Evolutionary conservation across 2,329 filamentous ascomycete genomes (phyloP).

Genomic region (Thermothelomyces thermophilus): DNA sequence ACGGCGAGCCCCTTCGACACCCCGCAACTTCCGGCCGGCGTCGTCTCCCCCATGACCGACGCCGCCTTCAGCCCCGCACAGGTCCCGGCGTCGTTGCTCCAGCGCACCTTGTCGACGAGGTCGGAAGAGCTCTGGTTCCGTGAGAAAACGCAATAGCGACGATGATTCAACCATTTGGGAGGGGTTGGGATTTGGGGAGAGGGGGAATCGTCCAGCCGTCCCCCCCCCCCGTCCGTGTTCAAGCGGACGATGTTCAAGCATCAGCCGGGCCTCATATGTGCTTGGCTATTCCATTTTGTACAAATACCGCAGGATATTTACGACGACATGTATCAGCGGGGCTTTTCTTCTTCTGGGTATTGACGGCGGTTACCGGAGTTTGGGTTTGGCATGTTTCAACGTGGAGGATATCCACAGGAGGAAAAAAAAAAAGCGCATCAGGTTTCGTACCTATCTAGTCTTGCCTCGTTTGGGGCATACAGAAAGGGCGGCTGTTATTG

Average conservation of each 20-base stretch:
- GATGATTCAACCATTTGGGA: background rate
- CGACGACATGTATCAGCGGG: background rate
- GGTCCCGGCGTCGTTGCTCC: conserved; percentile 23
- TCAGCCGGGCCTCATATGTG: background rate
- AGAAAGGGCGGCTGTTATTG: background rate
- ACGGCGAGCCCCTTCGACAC: background rate
- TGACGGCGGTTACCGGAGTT: background rate
- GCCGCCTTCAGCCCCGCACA: conserved; percentile 23
- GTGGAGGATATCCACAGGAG: conserved; percentile 5
- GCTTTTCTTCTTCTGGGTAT: background rate
- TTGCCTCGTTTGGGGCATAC: background rate
- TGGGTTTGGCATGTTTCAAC: background rate
- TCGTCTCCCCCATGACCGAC: conserved; percentile 36
- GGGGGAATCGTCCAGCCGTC: too few relatives aligned
- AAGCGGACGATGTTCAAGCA: background rate
- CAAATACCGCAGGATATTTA: background rate
- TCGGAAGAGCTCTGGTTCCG: conserved; percentile 37
- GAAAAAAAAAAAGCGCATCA: background rate
- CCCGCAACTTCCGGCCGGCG: conserved; percentile 10
- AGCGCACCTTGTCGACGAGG: conserved; percentile 34
- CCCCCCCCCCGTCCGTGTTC: too few relatives aligned
- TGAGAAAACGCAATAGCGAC: background rate
- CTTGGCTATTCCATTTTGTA: background rate
- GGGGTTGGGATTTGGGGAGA: too few relatives aligned
- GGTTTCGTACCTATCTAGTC: background rate